These are phyloP conservation scores for Solanum arcanum DNA, from an alignment of 257 asterid species.

Conservation along the genomic window DNA sequence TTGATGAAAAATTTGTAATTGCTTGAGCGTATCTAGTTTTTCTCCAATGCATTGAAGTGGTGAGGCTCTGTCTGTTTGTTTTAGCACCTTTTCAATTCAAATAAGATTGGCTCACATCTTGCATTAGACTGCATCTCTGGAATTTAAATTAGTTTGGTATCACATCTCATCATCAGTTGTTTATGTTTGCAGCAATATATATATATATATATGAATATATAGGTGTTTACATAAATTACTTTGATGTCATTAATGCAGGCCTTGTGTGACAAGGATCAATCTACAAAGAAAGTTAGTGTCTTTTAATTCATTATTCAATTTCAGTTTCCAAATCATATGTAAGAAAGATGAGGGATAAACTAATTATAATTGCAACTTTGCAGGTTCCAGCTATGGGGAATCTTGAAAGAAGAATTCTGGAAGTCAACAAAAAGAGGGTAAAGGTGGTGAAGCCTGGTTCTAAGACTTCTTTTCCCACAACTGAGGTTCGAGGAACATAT, in stretches of 20 bases:
- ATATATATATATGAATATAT: background rate
- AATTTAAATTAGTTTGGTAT: background rate
- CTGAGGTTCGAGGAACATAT: constrained; percentile 87
- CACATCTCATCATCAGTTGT: background rate
- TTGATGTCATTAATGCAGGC: constrained; percentile 29
- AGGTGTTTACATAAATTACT: background rate
- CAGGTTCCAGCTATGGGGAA: constrained; percentile 79
- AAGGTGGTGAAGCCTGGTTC: constrained; percentile 96
- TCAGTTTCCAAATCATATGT: background rate
- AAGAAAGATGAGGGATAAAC: background rate
- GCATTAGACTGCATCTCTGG: background rate
- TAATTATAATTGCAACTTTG: background rate
- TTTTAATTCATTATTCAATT: background rate
- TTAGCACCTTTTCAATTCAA: background rate
- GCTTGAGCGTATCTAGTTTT: background rate
- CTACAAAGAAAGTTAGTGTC: constrained; percentile 59
- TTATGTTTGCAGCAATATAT: background rate
- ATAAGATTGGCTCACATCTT: background rate
- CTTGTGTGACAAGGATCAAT: constrained; percentile 77
- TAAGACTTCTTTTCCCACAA: constrained; percentile 80
- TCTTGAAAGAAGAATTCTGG: constrained; percentile 80
- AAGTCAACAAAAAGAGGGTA: constrained; percentile 72
- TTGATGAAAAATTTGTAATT: background rate
- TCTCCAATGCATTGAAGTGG: background rate
- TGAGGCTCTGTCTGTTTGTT: background rate